phyloP scores from a whole-genome alignment of 2,329 filamentous ascomycete species.

The Gnomoniopsis smithogilvyi region DNA sequence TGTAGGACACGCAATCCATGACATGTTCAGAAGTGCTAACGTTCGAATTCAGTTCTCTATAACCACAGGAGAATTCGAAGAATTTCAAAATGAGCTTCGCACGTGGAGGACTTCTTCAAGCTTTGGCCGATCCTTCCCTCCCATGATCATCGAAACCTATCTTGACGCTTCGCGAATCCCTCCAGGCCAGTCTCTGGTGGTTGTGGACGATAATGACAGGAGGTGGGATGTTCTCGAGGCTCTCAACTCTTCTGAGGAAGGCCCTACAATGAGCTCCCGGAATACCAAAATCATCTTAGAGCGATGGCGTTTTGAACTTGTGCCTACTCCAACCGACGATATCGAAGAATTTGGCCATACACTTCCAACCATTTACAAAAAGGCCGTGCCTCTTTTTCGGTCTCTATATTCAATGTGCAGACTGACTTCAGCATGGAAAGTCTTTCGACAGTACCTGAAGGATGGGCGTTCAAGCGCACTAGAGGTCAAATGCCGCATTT shows the following conservation, averaged over 20 bases:
- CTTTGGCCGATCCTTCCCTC: conserved; percentile 72
- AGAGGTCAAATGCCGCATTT: conserved; percentile 76
- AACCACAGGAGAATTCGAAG: conserved; percentile 87
- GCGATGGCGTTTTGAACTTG: conserved; percentile 84
- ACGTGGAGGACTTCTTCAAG: conserved; percentile 80
- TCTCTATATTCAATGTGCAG: conserved; percentile 80
- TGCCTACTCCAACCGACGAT: conserved; percentile 49
- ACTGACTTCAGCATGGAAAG: conserved; percentile 82
- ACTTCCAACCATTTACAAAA: conserved; percentile 92
- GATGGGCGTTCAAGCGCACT: conserved; percentile 68
- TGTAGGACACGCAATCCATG: conserved; percentile 29
- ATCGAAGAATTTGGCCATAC: conserved; percentile 57
- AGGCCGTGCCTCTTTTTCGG: conserved; percentile 90
- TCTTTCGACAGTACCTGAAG: conserved; percentile 67
- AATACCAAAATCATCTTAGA: conserved; percentile 80
- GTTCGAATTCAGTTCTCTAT: conserved; percentile 74
- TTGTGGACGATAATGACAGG: conserved; percentile 85
- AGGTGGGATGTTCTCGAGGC: conserved; percentile 89
- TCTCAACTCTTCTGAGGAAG: conserved; percentile 60
- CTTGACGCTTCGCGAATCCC: conserved; percentile 77
- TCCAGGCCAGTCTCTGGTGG: conserved; percentile 80
- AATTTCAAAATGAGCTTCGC: conserved; percentile 75
- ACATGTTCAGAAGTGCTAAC: conserved; percentile 10
- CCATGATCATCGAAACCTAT: conserved; percentile 87
- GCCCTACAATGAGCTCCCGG: conserved; percentile 38